phyloP scores from a whole-genome alignment of 352 stramenopile genomes.

The Globisporangium barbulae region DNA sequence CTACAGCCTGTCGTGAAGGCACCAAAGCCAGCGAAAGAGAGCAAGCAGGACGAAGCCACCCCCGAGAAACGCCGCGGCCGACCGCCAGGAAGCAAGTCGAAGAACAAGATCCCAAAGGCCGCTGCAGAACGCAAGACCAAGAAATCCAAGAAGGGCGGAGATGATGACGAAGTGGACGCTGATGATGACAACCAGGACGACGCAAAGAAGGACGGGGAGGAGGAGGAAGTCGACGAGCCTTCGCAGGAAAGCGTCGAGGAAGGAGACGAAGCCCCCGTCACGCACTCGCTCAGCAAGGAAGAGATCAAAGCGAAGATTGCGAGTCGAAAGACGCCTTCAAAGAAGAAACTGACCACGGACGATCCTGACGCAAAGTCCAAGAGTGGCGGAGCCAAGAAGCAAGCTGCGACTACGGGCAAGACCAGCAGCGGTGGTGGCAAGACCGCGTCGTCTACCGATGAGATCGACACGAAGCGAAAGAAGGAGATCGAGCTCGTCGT shows the following conservation, averaged over 20 bases:
- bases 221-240: slow-evolving; percentile 13
- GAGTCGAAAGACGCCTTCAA: slow-evolving; percentile 58
- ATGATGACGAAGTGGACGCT: slow-evolving; percentile 14
- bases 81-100: slow-evolving; percentile 35
- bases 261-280: slow-evolving; percentile 37
- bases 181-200: slow-evolving; percentile 14
- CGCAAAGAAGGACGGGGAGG: slow-evolving; percentile 8
- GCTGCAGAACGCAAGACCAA: slow-evolving; percentile 17
- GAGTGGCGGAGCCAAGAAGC: slow-evolving; percentile 33
- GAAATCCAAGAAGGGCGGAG: slow-evolving; percentile 12
- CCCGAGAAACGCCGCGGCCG: slow-evolving; percentile 48
- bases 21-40: slow-evolving; percentile 18
- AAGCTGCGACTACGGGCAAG: slow-evolving; percentile 28
- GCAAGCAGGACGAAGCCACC: slow-evolving; percentile 18
- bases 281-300: slow-evolving; percentile 55
- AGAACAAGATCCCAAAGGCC: slow-evolving; percentile 26
- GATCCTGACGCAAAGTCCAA: slow-evolving; percentile 29
- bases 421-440: slow-evolving; percentile 18
- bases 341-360: slow-evolving; percentile 40
- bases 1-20: slow-evolving; percentile 13
- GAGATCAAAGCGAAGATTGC: slow-evolving; percentile 78
- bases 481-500: slow-evolving; percentile 80
- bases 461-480: slow-evolving; percentile 75
- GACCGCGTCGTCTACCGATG: slow-evolving; percentile 22
- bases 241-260: slow-evolving; percentile 23